These are phyloP conservation scores for Lyophyllum shimeji DNA, from an alignment of 768 basidiomycete genomes.

Conservation along the genomic window DNA sequence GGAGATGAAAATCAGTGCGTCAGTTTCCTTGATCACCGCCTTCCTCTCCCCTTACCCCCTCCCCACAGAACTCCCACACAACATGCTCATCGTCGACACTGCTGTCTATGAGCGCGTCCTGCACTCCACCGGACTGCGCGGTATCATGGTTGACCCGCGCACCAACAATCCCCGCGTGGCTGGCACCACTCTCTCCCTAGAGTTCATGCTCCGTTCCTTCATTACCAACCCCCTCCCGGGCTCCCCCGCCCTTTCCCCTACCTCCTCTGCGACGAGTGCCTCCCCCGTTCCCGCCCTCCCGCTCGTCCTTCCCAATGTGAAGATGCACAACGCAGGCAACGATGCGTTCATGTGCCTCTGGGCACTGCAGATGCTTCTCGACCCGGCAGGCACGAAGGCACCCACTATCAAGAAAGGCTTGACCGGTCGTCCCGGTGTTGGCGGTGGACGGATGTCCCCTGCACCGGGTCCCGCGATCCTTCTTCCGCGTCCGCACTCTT, in stretches of 20 bases:
- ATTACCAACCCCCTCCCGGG: constrained; percentile 25
- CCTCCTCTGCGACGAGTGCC: not conserved
- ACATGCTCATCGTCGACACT: constrained; percentile 68
- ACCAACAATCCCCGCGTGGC: constrained; percentile 50
- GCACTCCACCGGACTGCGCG: constrained; percentile 56
- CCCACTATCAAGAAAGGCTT: constrained; percentile 33
- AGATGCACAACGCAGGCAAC: constrained; percentile 76
- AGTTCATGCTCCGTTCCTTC: constrained; percentile 61
- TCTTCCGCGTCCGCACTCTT: not conserved
- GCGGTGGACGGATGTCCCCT: not conserved
- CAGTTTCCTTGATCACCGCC: constrained; percentile 20
- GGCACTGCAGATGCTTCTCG: constrained; percentile 66
- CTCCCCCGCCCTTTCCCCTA: constrained; percentile 19
- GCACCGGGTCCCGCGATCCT: not conserved
- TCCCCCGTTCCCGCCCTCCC: constrained; percentile 1
- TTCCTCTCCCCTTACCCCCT: not conserved
- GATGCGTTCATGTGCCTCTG: constrained; percentile 72
- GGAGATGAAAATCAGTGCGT: constrained; percentile 75
- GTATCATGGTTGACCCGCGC: constrained; percentile 60
- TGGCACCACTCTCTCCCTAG: constrained; percentile 60
- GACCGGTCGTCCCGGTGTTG: constrained; percentile 9
- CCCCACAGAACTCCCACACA: constrained; percentile 65
- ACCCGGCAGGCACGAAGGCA: constrained; percentile 43
- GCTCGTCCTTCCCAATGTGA: constrained; percentile 38
- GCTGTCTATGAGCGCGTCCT: constrained; percentile 62